phyloP scores from a whole-genome alignment of 2,329 filamentous ascomycete species.

The Aspergillus eucalypticola region DNA sequence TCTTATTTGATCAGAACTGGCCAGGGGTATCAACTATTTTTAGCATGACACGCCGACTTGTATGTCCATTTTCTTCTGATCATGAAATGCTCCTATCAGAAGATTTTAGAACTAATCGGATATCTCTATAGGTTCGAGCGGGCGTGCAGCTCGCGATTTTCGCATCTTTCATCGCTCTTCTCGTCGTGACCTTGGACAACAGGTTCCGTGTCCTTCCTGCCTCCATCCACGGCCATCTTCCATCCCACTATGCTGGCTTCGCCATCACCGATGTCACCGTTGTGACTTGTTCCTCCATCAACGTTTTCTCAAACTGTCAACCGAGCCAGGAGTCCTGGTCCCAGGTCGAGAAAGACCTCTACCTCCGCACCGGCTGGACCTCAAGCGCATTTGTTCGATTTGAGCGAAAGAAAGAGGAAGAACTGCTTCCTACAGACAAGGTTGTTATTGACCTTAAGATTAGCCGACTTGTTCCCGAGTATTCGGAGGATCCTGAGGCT shows the following conservation, averaged over 20 bases:
- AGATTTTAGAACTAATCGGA: background rate
- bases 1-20: constrained; percentile 29
- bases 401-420: constrained; percentile 81
- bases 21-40: constrained; percentile 30
- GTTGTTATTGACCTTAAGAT: constrained; percentile 79
- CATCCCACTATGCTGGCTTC: constrained; percentile 78
- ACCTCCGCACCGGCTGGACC: constrained; percentile 72
- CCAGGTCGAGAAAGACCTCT: constrained; percentile 85
- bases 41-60: constrained; percentile 48
- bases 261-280: constrained; percentile 85
- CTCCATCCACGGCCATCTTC: constrained; percentile 82
- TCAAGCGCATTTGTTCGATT: constrained; percentile 79
- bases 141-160: constrained; percentile 73
- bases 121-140: constrained; percentile 55
- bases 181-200: constrained; percentile 81
- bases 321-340: constrained; percentile 69
- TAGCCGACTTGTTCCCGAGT: constrained; percentile 68
- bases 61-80: constrained; percentile 25
- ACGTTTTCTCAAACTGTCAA: constrained; percentile 72
- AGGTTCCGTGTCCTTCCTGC: constrained; percentile 84
- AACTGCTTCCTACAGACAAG: constrained; percentile 70
- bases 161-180: constrained; percentile 64
- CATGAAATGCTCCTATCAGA: background rate
- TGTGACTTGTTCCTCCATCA: constrained; percentile 72
- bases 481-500: constrained; percentile 55